Conservation (phyloP, 2,329 filamentous ascomycete genomes). For the Apiospora pterosperma region DNA sequence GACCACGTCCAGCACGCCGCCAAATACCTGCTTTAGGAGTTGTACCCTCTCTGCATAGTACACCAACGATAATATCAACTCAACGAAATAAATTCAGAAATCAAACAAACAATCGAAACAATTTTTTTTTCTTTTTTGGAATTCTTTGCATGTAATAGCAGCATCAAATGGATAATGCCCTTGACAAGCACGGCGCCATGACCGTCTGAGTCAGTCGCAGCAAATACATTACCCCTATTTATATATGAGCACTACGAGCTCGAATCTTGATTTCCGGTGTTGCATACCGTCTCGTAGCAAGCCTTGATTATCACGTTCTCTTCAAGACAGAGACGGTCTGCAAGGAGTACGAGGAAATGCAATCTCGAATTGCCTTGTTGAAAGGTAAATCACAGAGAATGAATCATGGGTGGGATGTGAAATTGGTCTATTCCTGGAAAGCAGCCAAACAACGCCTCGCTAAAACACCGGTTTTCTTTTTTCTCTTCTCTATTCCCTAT, state of each 20-base stretch:
- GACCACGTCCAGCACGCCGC: constrained; percentile 92
- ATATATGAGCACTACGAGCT: no score
- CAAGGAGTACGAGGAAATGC: neutral
- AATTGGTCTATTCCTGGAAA: constrained; percentile 7
- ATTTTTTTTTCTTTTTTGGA: no score
- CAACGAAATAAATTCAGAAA: neutral
- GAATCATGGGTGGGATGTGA: neutral
- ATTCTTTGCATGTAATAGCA: no score
- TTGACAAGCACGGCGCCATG: no score
- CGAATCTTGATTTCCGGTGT: no score
- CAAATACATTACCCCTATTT: no score
- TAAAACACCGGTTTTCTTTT: constrained; percentile 2
- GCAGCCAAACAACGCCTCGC: constrained; percentile 6
- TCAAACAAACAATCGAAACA: no score
- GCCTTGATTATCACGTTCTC: no score
- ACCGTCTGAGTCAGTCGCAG: no score
- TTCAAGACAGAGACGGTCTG: neutral
- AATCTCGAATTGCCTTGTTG: neutral
- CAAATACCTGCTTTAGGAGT: constrained; percentile 65
- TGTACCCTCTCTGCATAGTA: neutral
- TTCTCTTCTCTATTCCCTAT: neutral
- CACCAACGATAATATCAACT: neutral
- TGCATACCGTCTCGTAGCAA: no score
- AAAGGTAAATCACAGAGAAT: neutral
- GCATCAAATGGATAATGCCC: no score